phyloP scores from a whole-genome alignment of 2,329 filamentous ascomycete genomes.

The Colletotrichum sp. region DNA sequence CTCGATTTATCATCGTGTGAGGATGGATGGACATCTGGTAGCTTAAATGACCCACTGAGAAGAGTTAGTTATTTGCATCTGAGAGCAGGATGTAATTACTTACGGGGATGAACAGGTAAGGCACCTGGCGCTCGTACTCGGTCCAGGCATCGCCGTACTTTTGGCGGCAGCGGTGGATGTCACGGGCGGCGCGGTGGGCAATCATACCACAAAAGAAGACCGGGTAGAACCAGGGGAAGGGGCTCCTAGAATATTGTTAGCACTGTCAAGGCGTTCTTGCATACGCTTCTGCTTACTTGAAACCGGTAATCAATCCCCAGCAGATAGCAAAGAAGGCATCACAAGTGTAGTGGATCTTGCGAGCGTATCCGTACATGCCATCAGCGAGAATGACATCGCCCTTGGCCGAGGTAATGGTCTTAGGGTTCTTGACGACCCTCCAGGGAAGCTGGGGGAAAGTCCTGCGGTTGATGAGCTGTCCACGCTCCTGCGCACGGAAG shows the following conservation, averaged over 20 bases:
- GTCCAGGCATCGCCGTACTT: constrained; percentile 86
- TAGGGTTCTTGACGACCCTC: constrained; percentile 82
- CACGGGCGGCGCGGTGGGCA: constrained; percentile 75
- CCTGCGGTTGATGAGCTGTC: constrained; percentile 71
- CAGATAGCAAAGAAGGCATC: constrained; percentile 78
- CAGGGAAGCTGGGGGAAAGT: constrained; percentile 92
- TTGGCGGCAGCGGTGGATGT: constrained; percentile 75
- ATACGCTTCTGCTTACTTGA: constrained; percentile 43
- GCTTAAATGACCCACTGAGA: background rate
- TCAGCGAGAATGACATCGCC: constrained; percentile 82
- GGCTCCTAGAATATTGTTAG: constrained; percentile 49
- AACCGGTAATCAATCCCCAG: constrained; percentile 85
- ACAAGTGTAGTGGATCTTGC: constrained; percentile 71
- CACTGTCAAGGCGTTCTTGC: background rate
- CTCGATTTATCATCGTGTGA: background rate
- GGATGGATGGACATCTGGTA: background rate
- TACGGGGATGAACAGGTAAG: constrained; percentile 76
- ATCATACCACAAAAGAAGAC: constrained; percentile 84
- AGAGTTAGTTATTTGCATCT: background rate
- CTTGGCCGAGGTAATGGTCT: constrained; percentile 73
- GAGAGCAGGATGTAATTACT: constrained; percentile 17
- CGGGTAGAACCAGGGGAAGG: constrained; percentile 90
- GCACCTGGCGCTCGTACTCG: constrained; percentile 81
- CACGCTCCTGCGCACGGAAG: constrained; percentile 82
- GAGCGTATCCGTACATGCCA: constrained; percentile 72